Percentiles rank a stretch among this genome's conserved stretches.
Evolutionary conservation across 2,329 filamentous ascomycete genomes (phyloP).

Genomic region (Daldinia eschscholtzii): DNA sequence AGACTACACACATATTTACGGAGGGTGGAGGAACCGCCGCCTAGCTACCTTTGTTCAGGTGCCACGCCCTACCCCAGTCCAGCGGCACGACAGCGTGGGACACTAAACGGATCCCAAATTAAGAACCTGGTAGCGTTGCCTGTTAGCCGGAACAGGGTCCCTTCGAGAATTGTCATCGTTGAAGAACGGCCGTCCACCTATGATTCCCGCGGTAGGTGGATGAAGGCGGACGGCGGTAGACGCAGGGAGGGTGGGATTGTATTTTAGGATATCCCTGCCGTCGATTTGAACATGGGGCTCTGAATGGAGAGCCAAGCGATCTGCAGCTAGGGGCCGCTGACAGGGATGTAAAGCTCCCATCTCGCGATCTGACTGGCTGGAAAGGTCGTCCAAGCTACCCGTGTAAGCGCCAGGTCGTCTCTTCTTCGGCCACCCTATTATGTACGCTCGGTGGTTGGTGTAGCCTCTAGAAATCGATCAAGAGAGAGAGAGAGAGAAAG

Average conservation of each 20-base stretch:
- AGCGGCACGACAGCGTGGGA: conserved; percentile 43
- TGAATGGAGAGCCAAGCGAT: conserved; percentile 50
- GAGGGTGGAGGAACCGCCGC: conserved; percentile 23
- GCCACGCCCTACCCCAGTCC: conserved; percentile 43
- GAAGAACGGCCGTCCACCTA: conserved; percentile 35
- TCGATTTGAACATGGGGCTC: conserved; percentile 43
- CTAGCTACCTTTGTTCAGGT: conserved; percentile 18
- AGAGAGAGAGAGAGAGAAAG: conserved; percentile 13
- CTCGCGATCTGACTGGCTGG: conserved; percentile 44
- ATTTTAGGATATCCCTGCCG: conserved; percentile 33
- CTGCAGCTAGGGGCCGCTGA: conserved; percentile 49
- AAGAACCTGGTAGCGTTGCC: conserved; percentile 28
- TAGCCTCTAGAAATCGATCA: conserved; percentile 38
- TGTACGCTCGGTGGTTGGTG: conserved; percentile 38
- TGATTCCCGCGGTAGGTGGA: conserved; percentile 31
- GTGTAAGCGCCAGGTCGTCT: conserved; percentile 52
- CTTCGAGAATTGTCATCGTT: conserved; percentile 20
- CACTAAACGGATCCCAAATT: conserved; percentile 40
- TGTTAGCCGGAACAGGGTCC: conserved; percentile 26
- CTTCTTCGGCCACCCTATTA: conserved; percentile 43
- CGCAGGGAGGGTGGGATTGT: conserved; percentile 38
- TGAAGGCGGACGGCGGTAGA: conserved; percentile 35
- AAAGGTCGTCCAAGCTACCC: conserved; percentile 9
- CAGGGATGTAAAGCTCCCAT: conserved; percentile 40
- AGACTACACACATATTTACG: conserved; percentile 2